These are phyloP conservation scores for Cordyceps militaris DNA, from an alignment of 2,329 filamentous ascomycete species.

Conservation along the genomic window DNA sequence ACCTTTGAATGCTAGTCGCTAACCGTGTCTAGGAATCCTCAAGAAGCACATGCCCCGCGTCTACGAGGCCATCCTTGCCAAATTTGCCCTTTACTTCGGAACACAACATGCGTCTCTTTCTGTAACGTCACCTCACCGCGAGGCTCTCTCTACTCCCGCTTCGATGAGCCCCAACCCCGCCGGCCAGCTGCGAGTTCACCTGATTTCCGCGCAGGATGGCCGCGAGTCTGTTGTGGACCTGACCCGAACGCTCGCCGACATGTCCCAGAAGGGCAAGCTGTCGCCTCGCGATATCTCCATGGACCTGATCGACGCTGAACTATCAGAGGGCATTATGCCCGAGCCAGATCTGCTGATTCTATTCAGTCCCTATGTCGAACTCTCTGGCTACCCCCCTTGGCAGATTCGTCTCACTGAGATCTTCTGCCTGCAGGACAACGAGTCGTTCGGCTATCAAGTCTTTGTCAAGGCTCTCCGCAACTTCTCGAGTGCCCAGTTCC, in stretches of 20 bases:
- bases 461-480: constrained; percentile 80
- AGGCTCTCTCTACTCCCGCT: constrained; percentile 26
- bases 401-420: constrained; percentile 93
- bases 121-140: constrained; percentile 37
- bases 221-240: constrained; percentile 91
- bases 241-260: constrained; percentile 87
- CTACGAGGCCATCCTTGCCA: constrained; percentile 70
- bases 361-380: constrained; percentile 74
- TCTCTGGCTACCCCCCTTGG: constrained; percentile 94
- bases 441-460: constrained; percentile 85
- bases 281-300: constrained; percentile 72
- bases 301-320: constrained; percentile 83
- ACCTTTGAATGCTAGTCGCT: constrained; percentile 4
- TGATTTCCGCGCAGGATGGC: constrained; percentile 83
- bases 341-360: constrained; percentile 87
- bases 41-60: constrained; percentile 85
- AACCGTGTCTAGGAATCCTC: constrained; percentile 58
- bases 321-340: constrained; percentile 69
- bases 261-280: constrained; percentile 87
- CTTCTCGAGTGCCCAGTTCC: constrained; percentile 82
- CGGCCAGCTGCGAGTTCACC: constrained; percentile 54
- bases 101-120: constrained; percentile 64
- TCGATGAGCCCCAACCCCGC: constrained; percentile 23
- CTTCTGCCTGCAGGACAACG: constrained; percentile 69
- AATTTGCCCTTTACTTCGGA: constrained; percentile 84